Base-by-base conservation (phyloP, 306 rosid species). In the Crotalaria pallida region DNA sequence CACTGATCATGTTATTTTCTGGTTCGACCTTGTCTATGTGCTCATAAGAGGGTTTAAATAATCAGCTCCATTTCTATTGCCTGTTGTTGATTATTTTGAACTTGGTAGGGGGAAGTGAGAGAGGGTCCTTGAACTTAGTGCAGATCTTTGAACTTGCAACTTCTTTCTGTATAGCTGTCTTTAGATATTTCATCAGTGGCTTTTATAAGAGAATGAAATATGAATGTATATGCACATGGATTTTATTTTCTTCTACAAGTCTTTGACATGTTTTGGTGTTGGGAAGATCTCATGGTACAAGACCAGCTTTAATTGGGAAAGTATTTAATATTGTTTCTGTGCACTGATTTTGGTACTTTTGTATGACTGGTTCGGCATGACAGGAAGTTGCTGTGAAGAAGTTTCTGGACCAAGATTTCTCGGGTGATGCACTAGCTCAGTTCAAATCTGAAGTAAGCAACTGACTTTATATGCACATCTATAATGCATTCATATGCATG, bases 331-430 rank as follows among this genome's bases (percentile, higher is more conserved):
- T 50, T 67, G 24, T 38, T 43, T 72, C 71, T 69, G 57, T 70
- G 65, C 48, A 24, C 29, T 56, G 67, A 34, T 78, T 47, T 26
- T 69, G 17, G 40, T 70, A 40, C 57, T 58, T 27, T 74, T 59
- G 49, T 76, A 57, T 48, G 62, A 74, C 63, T 75, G 68, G 67
- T 66, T 78, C 81, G 63, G 29, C 67, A 72, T 72, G 24, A 59
- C 78, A 95, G 99, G 99, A 91, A 86, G 99, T 95, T 73, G 99
- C 99, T 61, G 99, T 95, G 77, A 95, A 95, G 87, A 95, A 95
- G 84, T 95, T 95, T 85, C 82, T 95, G 17, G 90, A 89, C 84
- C 99, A 95, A 89, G 99, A 83, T 75, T 81, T 95, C 68, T 91
- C 99, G 44, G 99, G 99, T 31, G 97, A 89, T 82, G 96, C 97